A percentile compares a stretch with the other conserved stretches of the same genome.
Conservation (phyloP, 2,329 filamentous ascomycete genomes). For the Huntiella bhutanensis region DNA sequence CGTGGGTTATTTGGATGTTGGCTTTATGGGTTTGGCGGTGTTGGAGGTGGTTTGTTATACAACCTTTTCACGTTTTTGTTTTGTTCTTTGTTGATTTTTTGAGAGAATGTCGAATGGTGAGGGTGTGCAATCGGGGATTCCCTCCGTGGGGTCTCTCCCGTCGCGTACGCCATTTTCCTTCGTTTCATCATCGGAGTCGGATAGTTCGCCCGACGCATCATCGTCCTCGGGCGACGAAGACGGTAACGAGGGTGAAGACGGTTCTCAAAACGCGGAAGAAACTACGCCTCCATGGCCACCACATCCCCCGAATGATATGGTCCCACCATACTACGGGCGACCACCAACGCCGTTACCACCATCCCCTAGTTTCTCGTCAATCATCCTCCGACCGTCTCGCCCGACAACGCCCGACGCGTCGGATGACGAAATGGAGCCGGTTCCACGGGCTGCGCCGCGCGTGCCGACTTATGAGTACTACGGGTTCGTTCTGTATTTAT, state of each 20-base stretch:
- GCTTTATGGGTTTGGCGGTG: too few species aligned
- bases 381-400: constrained; percentile 76
- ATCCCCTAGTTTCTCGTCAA: constrained; percentile 77
- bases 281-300: constrained; percentile 24
- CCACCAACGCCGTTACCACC: constrained; percentile 90
- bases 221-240: constrained; percentile 2
- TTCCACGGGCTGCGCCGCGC: constrained; percentile 72
- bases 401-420: constrained; percentile 85
- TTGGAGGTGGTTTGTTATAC: too few species aligned
- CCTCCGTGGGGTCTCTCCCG: too few species aligned
- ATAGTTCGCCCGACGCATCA: neutral
- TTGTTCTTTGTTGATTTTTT: too few species aligned
- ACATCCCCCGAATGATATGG: constrained; percentile 36
- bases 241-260: neutral
- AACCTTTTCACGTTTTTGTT: too few species aligned
- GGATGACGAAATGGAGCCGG: constrained; percentile 61
- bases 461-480: constrained; percentile 99
- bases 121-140: too few species aligned
- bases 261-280: constrained; percentile 13
- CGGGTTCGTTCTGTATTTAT: constrained; percentile 89
- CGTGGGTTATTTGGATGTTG: too few species aligned
- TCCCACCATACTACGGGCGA: constrained; percentile 87
- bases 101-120: too few species aligned
- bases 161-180: too few species aligned
- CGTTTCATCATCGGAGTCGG: too few species aligned